Evolutionary conservation across 2,329 filamentous ascomycete species (phyloP).

Genomic region (Orbilia quercus): DNA sequence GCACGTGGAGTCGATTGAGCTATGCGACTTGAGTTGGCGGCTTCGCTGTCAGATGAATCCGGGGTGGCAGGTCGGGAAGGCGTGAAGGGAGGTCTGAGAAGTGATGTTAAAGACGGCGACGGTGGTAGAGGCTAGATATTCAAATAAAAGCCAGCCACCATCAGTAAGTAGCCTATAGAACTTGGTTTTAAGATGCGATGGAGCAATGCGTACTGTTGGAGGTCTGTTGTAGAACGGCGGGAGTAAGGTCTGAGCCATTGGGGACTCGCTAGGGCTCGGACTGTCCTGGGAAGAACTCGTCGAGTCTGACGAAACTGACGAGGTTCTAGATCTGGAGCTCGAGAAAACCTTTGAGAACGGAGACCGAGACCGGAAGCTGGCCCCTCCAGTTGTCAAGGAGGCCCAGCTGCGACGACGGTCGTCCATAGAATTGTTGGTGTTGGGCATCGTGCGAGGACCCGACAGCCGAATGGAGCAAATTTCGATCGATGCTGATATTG

Average conservation of each 20-base stretch:
- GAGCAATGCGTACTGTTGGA: conserved; percentile 70
- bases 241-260: conserved; percentile 65
- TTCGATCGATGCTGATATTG: not conserved
- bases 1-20: conserved; percentile 80
- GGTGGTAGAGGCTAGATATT: conserved; percentile 76
- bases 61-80: conserved; percentile 93
- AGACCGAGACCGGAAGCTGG: conserved; percentile 46
- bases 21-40: conserved; percentile 71
- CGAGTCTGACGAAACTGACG: conserved; percentile 43
- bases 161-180: not conserved
- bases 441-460: conserved; percentile 20
- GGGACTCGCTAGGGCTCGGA: conserved; percentile 50
- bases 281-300: conserved; percentile 52
- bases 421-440: conserved; percentile 32
- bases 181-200: too few species aligned
- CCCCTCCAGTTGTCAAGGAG: conserved; percentile 42
- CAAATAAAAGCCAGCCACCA: not conserved
- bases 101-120: conserved; percentile 89
- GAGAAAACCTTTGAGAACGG: conserved; percentile 53
- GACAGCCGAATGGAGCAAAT: not conserved
- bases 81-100: conserved; percentile 77
- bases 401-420: conserved; percentile 52
- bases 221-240: conserved; percentile 97
- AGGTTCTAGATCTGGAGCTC: conserved; percentile 43
- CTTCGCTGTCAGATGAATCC: conserved; percentile 88